These are phyloP conservation scores for Caryopteris hybrid DNA, from an alignment of 305 asterid genomes.

Conservation along the genomic window DNA sequence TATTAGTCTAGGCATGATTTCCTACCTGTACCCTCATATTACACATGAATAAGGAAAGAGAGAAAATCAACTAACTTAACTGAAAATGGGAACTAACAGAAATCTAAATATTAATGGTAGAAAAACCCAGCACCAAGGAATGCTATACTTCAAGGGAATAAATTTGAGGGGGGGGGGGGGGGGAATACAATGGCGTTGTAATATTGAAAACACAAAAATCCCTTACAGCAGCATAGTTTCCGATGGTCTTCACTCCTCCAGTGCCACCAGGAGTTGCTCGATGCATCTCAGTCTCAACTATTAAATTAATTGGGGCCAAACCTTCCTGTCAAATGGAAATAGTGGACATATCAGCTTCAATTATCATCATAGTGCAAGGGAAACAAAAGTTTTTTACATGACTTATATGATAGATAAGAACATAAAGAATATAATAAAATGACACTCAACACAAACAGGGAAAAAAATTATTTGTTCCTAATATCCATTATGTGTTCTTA, in stretches of 20 bases:
- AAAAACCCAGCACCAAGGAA: background rate
- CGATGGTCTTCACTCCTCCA: conserved; percentile 95
- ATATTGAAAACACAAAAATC: too few species aligned
- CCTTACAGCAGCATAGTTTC: conserved; percentile 95
- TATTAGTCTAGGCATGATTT: conserved; percentile 2
- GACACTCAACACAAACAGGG: background rate
- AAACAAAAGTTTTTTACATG: background rate
- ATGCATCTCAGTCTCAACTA: conserved; percentile 91
- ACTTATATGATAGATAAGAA: background rate
- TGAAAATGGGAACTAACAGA: background rate
- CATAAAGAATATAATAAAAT: background rate
- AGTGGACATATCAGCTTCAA: conserved; percentile 17
- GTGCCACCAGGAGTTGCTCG: conserved; percentile 99
- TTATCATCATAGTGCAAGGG: background rate
- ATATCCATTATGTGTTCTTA: background rate
- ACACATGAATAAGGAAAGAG: background rate
- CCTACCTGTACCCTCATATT: background rate
- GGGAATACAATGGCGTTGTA: too few species aligned
- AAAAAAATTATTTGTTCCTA: background rate
- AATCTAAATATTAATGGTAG: background rate
- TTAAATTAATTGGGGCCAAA: conserved; percentile 85
- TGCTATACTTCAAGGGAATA: background rate
- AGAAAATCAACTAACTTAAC: background rate
- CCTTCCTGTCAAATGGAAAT: conserved; percentile 61
- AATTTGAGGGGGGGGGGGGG: background rate